A percentile compares a stretch with the other conserved stretches of the same genome.
Conservation (phyloP, 192 early-diverging fungal genomes). For the Dissophora globulifera region DNA sequence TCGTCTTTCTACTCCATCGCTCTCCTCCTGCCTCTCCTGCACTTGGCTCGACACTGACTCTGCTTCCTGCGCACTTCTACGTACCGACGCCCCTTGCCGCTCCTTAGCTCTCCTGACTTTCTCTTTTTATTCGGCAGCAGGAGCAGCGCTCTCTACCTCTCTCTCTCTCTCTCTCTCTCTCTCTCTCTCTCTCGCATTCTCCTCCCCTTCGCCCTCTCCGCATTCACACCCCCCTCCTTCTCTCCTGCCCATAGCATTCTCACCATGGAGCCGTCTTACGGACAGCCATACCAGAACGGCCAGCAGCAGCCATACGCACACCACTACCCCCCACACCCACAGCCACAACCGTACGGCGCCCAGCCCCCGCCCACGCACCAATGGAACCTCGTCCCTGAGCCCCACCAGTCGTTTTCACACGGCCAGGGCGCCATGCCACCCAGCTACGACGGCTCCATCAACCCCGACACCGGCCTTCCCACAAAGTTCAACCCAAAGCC, state of each 20-base stretch:
- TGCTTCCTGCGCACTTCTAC: too few species aligned
- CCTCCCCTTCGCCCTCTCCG: too few species aligned
- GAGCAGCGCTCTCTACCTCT: too few species aligned
- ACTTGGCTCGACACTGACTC: neutral
- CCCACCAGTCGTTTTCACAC: conserved; percentile 20
- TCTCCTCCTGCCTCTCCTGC: neutral
- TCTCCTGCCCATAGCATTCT: neutral
- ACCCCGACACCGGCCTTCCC: conserved; percentile 46
- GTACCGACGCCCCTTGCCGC: too few species aligned
- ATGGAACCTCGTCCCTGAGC: conserved; percentile 23
- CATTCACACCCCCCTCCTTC: neutral
- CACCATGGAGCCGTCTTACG: too few species aligned
- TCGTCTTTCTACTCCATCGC: neutral
- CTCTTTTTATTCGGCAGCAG: too few species aligned
- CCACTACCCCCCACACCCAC: conserved; percentile 31
- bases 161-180: too few species aligned
- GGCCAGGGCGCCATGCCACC: conserved; percentile 25
- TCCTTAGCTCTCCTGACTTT: too few species aligned
- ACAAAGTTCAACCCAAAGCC: conserved; percentile 55
- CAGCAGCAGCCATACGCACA: conserved; percentile 1
- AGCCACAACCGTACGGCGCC: conserved; percentile 23
- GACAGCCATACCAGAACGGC: conserved; percentile 10
- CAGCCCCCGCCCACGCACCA: conserved; percentile 32
- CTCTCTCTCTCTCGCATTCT: too few species aligned
- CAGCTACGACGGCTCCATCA: conserved; percentile 32